phyloP scores from a whole-genome alignment of 1,284 basidiomycete genomes.

The Cutaneotrichosporon daszewskae region DNA sequence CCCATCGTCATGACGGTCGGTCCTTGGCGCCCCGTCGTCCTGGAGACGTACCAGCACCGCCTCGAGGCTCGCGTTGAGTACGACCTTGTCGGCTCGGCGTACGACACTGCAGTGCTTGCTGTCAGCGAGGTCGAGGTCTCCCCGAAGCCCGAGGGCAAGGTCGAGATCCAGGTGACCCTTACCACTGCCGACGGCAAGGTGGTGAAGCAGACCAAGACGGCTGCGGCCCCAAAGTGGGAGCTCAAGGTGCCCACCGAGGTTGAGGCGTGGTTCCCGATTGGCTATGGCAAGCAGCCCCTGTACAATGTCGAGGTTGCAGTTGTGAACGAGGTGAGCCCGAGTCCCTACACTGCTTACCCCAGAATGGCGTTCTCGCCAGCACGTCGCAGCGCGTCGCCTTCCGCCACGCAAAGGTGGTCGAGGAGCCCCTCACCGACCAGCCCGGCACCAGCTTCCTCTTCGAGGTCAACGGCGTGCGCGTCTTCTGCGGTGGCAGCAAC shows the following conservation, averaged over 20 bases:
- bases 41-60: conserved; percentile 62
- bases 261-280: conserved; percentile 68
- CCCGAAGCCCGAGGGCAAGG: conserved; percentile 3
- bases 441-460: conserved; percentile 77
- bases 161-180: conserved; percentile 11
- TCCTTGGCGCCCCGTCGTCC: conserved; percentile 50
- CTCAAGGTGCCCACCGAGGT: conserved; percentile 50
- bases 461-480: conserved; percentile 74
- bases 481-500: conserved; percentile 89
- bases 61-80: conserved; percentile 59
- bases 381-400: conserved; percentile 56
- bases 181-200: conserved; percentile 9
- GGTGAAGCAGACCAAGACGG: conserved; percentile 36
- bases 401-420: conserved; percentile 64
- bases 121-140: conserved; percentile 7
- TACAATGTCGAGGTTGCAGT: conserved; percentile 62
- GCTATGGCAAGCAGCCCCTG: conserved; percentile 70
- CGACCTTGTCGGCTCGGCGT: conserved; percentile 13
- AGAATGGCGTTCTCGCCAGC: conserved; percentile 19
- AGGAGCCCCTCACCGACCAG: conserved; percentile 54
- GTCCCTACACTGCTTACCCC: too few relatives aligned
- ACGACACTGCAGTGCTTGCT: conserved; percentile 1
- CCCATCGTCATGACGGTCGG: conserved; percentile 47
- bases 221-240: conserved; percentile 51
- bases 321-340: too few relatives aligned